These are phyloP conservation scores for Yamadazyma siamensis DNA, from an alignment of 1,139 yeast genomes.

Conservation along the genomic window DNA sequence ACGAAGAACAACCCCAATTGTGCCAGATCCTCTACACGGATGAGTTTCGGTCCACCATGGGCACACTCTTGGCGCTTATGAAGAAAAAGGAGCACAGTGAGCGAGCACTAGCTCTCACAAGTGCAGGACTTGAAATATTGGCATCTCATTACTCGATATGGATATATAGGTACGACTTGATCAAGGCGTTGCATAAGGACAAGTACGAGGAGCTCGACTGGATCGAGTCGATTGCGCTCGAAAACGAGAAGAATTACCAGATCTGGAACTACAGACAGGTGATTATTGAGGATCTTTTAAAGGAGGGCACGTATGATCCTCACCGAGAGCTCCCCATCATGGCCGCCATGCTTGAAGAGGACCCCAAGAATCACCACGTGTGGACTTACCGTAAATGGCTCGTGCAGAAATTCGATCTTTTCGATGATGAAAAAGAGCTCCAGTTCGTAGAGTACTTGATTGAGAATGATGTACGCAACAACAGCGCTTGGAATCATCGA, in stretches of 20 bases:
- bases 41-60: constrained; percentile 63
- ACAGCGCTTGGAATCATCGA: constrained; percentile 93
- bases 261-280: constrained; percentile 90
- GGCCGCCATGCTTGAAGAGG: constrained; percentile 67
- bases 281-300: constrained; percentile 37
- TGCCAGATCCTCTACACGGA: constrained; percentile 78
- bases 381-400: constrained; percentile 93
- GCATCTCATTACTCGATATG: constrained; percentile 95
- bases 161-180: constrained; percentile 68
- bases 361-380: constrained; percentile 89
- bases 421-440: constrained; percentile 46
- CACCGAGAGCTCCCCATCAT: constrained; percentile 62
- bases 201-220: constrained; percentile 59
- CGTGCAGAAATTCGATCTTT: constrained; percentile 51
- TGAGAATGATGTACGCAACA: constrained; percentile 69
- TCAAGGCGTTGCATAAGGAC: constrained; percentile 36
- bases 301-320: constrained; percentile 31
- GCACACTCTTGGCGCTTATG: constrained; percentile 61
- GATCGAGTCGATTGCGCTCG: constrained; percentile 74
- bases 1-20: constrained; percentile 50
- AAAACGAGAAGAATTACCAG: constrained; percentile 88
- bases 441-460: constrained; percentile 50
- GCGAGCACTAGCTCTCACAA: constrained; percentile 68
- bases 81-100: constrained; percentile 58
- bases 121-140: constrained; percentile 57